Evolutionary conservation across 805 yeast species (phyloP).

Genomic region (Isabelozyma rhagii): DNA sequence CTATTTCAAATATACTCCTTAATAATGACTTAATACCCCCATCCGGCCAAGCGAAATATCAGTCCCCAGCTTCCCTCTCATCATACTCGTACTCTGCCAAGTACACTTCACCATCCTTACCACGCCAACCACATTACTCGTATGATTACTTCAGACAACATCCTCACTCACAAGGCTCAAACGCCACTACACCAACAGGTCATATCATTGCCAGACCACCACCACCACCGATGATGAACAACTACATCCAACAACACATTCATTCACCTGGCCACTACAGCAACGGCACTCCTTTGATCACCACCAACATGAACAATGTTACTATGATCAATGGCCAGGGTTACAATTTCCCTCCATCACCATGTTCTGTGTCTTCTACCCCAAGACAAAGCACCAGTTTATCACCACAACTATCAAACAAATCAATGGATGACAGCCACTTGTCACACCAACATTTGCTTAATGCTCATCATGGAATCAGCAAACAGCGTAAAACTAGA

Average conservation of each 20-base stretch:
- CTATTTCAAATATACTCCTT: conserved; percentile 38
- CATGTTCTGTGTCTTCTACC: not conserved
- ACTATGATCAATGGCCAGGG: not conserved
- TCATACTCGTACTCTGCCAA: not conserved
- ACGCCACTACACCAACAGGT: not conserved
- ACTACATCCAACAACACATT: not conserved
- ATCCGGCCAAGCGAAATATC: conserved; percentile 2
- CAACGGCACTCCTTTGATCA: conserved; percentile 2
- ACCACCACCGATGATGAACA: not conserved
- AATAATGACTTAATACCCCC: conserved; percentile 1
- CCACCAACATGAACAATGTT: conserved; percentile 2
- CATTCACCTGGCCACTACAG: not conserved
- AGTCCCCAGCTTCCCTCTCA: not conserved
- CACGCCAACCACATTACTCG: conserved; percentile 4
- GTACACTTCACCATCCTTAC: conserved; percentile 1
- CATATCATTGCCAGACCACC: not conserved
- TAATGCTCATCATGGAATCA: not conserved
- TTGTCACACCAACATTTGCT: conserved; percentile 1
- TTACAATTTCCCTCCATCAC: not conserved
- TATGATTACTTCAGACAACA: conserved; percentile 2
- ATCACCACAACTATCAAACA: not conserved
- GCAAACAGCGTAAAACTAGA: conserved; percentile 39
- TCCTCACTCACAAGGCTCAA: conserved; percentile 1
- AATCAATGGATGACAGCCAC: not conserved
- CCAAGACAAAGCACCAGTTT: not conserved